Percentiles rank a stretch among this genome's conserved stretches.
phyloP scores from a whole-genome alignment of 75 land plant species.

The Pinus tabuliformis region DNA sequence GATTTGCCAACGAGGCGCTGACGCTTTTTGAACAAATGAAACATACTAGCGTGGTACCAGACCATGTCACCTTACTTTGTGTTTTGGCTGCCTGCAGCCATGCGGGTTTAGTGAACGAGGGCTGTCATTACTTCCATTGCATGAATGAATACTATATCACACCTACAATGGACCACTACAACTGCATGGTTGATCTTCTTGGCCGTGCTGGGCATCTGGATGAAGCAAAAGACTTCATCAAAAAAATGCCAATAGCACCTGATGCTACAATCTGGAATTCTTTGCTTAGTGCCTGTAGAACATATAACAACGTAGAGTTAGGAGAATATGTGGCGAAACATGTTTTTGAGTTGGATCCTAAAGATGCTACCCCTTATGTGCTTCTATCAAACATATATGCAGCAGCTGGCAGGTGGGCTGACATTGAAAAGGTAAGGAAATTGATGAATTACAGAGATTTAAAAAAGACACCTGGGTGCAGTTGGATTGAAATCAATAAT shows the following conservation, averaged over 20 bases:
- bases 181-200: neutral
- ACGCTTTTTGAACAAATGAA: constrained; percentile 40
- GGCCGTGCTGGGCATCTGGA: neutral
- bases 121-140: neutral
- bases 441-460: neutral
- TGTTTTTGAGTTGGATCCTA: neutral
- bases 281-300: constrained; percentile 3
- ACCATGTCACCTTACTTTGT: constrained; percentile 1
- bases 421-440: neutral
- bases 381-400: neutral
- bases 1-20: constrained; percentile 39
- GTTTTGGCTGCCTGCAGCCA: constrained; percentile 15
- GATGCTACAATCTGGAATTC: neutral
- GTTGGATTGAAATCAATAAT: neutral
- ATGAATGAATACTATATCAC: neutral
- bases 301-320: neutral
- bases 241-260: neutral
- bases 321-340: neutral
- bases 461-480: neutral
- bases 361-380: neutral
- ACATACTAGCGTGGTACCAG: constrained; percentile 10
- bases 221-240: neutral
- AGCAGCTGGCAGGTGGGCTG: neutral
- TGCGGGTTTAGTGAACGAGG: neutral
- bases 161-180: neutral